Conservation (phyloP, 148 eudicot species). For the Suaeda aralocaspica region DNA sequence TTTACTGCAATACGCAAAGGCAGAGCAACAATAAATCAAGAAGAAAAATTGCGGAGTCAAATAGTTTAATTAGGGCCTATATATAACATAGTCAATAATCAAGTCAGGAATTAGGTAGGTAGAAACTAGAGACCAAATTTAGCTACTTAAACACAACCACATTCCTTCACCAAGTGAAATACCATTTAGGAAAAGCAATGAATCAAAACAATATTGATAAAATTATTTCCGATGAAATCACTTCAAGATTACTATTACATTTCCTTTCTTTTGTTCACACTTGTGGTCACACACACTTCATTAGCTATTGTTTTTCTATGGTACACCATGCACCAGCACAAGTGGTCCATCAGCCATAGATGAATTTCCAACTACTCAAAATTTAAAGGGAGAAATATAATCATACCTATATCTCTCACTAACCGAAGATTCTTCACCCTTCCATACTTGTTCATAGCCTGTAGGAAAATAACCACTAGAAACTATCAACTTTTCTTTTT, state of each 20-base stretch:
- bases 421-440: constrained; percentile 73
- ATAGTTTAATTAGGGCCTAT: background rate
- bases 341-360: background rate
- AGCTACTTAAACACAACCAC: background rate
- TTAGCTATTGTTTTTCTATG: background rate
- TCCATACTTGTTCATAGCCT: constrained; percentile 85
- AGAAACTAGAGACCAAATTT: background rate
- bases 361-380: background rate
- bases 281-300: background rate
- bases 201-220: background rate
- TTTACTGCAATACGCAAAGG: background rate
- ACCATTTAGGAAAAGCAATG: background rate
- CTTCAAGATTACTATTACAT: background rate
- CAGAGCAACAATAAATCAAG: too few relatives aligned
- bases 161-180: background rate
- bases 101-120: background rate
- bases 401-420: constrained; percentile 82
- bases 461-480: constrained; percentile 7
- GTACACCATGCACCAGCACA: background rate
- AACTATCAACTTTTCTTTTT: background rate
- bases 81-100: background rate
- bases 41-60: too few relatives aligned
- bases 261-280: background rate
- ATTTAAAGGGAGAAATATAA: background rate
- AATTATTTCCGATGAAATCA: background rate